Percentiles rank a stretch among this genome's conserved stretches.
Evolutionary conservation across 768 basidiomycete genomes (phyloP).

Genomic region (Melanogaster broomeanus): DNA sequence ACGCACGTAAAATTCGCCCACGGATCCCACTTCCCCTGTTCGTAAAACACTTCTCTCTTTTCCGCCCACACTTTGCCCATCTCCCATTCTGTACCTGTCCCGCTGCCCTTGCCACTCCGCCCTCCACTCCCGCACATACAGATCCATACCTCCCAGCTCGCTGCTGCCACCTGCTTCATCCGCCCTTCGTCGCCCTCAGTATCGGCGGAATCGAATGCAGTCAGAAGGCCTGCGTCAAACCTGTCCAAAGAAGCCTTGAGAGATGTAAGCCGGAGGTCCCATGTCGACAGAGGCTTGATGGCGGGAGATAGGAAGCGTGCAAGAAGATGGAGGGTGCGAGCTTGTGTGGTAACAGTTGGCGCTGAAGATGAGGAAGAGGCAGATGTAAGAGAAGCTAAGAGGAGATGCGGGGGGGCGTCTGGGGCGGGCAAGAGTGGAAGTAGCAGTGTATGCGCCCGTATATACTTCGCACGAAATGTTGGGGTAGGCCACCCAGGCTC

Average conservation of each 20-base stretch:
- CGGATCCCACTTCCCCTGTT: slow-evolving; percentile 76
- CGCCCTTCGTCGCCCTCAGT: slow-evolving; percentile 64
- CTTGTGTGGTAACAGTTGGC: slow-evolving; percentile 48
- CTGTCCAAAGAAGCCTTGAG: slow-evolving; percentile 81
- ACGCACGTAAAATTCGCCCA: slow-evolving; percentile 80
- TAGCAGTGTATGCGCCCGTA: slow-evolving; percentile 65
- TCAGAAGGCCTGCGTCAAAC: slow-evolving; percentile 85
- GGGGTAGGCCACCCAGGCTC: slow-evolving; percentile 24
- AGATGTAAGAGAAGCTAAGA: slow-evolving; percentile 50
- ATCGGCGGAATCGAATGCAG: slow-evolving; percentile 89
- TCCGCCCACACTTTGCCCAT: slow-evolving; percentile 96
- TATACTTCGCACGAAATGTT: slow-evolving; percentile 57
- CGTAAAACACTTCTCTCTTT: slow-evolving; percentile 92
- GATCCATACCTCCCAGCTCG: slow-evolving; percentile 84
- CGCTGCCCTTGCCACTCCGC: slow-evolving; percentile 2
- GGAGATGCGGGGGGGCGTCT: slow-evolving; percentile 61
- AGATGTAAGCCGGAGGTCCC: slow-evolving; percentile 60
- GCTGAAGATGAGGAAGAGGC: slow-evolving; percentile 44
- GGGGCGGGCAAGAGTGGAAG: slow-evolving; percentile 60
- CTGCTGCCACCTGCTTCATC: slow-evolving; percentile 82
- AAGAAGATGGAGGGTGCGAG: slow-evolving; percentile 72
- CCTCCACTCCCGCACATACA: slow-evolving; percentile 35
- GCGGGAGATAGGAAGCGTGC: slow-evolving; percentile 68
- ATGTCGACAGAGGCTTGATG: slow-evolving; percentile 71
- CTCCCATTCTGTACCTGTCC: slow-evolving; percentile 65